Base-by-base conservation (phyloP, 2,329 filamentous ascomycete species). In the Aspergillus pseudoterreus region DNA sequence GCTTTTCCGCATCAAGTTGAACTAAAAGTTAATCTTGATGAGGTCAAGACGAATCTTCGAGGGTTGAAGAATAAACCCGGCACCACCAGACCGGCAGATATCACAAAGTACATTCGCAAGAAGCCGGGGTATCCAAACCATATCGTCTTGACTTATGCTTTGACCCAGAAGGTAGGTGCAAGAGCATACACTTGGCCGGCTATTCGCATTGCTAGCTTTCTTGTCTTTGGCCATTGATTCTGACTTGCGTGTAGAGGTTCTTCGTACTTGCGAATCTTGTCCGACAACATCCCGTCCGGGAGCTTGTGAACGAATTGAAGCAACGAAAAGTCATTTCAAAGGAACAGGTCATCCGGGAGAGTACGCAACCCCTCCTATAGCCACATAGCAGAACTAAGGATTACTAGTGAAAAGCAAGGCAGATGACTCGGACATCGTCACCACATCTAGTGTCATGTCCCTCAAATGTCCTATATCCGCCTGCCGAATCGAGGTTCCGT, bases 11-110 rank as follows among this genome's bases (percentile, higher is more conserved):
- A 92, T 61, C 91, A 96, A 72, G 88, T 94, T 30, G 94, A 99
- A 68, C 80, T 99, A 51, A 92, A 91, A 67, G 83, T 96, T 50
- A 99, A 99, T 62, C 81, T 84, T 9, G 87, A 87, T 32, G 90
- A 96, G 51, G 81, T 96, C 59, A 94, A 92, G 70, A 87, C 88
- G n/a, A 99, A 97, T 68, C 80, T 95, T 59, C 88, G 94, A 60
- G 94, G 94, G 4, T 73, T 99, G 55, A 99, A 99, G 73, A 96
- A 96, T 70, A 95, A 94, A 70, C 90, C 92, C 6, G 94, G 94
- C 19, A 95, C 94, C 42, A 99, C 94, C 38, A 85, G 90, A 63
- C 94, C 94, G 6, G 91, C 90, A 43, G 94, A 99, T 71, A 87
- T 99, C 55, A 99, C 94, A 6, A 77, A 82, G 57, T 80, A 83